Conservation (phyloP, 129 eudicot species). For the Calendula officinalis region DNA sequence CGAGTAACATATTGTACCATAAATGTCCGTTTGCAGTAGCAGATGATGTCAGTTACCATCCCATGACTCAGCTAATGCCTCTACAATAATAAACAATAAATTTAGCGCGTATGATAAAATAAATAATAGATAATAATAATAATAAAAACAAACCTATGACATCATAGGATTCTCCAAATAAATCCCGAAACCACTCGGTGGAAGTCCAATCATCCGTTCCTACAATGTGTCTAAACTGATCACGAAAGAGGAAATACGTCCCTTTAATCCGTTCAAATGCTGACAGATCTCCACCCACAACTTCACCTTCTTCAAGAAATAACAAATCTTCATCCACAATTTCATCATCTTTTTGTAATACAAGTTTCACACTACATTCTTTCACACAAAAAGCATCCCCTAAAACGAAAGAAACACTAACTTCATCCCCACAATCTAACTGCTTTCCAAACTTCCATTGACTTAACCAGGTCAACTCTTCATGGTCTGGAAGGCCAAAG, state of each 20-base stretch:
- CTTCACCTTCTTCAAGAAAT: neutral
- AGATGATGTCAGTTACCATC: too few relatives aligned
- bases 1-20: too few relatives aligned
- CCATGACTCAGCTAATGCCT: too few relatives aligned
- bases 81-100: too few relatives aligned
- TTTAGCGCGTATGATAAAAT: too few relatives aligned
- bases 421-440: slow-evolving; percentile 19
- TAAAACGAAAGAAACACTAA: neutral
- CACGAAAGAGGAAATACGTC: slow-evolving; percentile 11
- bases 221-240: neutral
- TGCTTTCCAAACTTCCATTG: slow-evolving; percentile 22
- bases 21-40: too few relatives aligned
- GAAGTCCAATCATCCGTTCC: slow-evolving; percentile 16
- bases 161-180: slow-evolving; percentile 15
- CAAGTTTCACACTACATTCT: slow-evolving; percentile 16
- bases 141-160: slow-evolving; percentile 4
- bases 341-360: neutral
- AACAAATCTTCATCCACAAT: neutral
- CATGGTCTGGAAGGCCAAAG: slow-evolving; percentile 12
- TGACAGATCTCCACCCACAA: slow-evolving; percentile 15
- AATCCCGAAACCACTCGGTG: slow-evolving; percentile 6
- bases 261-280: slow-evolving; percentile 5
- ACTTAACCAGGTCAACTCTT: slow-evolving; percentile 23
- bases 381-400: slow-evolving; percentile 17
- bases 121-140: too few relatives aligned